Base-by-base conservation (phyloP, 2,329 filamentous ascomycete species). In the Xylariales sp. region DNA sequence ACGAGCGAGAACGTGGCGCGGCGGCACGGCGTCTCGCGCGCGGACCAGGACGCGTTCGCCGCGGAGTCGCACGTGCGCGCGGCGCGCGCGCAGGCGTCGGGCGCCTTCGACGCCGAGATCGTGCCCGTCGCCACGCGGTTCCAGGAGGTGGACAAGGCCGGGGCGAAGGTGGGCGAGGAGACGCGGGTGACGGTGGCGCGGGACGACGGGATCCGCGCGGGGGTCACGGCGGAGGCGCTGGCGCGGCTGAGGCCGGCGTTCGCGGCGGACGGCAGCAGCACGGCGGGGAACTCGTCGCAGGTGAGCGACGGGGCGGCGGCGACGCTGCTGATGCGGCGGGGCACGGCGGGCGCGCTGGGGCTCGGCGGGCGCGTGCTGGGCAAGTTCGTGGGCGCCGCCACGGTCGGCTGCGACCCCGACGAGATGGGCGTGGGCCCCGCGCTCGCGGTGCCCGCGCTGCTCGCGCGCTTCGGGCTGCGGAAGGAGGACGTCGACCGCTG, bases 361-460 rank as follows among this genome's bases (percentile, higher is more conserved):
- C 84, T 97, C 0, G 80, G 84, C 14, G 85, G 83, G 5, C 84
- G 83, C 34, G 93, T 97, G 75, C 89, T 97, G 66, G 94, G 91
- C 43, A 93, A 92, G 79, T 97, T 94, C 83, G 92, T 94, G 0
- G 90, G 87, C 0, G 91, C 92, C 1, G 86, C 89, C 36, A 90
- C 93, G 10, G 89, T 90, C 0, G 94, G 95, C 12, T 97, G 93
- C 78, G 85, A 84, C 59, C 94, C 95, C 0, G 93, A 97, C 76
- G 94, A 97, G 85, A 97, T 98, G 95, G 94, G 95, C 46, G 85
- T 97, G 65, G 94, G 95, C 0, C 94, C 95, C 0, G 93, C 93
- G 0, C 77, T 97, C 34, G 94, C 93, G 0, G 95, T 97, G 60
- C 94, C 94, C 6, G 92, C 91, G 78, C 84, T 97, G 23, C 84